A percentile compares a stretch with the other conserved stretches of the same genome.
Conservation (phyloP, 2,329 filamentous ascomycete genomes). For the Fusarium torulosum region DNA sequence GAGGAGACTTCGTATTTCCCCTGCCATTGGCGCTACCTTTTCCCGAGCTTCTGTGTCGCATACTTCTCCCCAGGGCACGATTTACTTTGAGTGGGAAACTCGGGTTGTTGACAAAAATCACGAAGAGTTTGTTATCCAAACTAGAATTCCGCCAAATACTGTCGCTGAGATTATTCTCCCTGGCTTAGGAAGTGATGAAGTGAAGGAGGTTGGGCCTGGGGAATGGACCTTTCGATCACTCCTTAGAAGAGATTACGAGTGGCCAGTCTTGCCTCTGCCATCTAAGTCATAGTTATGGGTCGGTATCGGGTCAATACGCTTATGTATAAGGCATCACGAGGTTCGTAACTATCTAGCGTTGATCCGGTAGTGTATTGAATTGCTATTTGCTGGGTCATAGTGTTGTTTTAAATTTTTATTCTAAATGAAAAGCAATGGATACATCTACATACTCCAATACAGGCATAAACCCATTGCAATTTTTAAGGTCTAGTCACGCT, state of each 20-base stretch:
- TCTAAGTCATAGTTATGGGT: background rate
- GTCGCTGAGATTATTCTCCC: background rate
- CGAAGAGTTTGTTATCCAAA: background rate
- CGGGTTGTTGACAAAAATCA: background rate
- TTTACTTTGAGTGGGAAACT: background rate
- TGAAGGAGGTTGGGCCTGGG: conserved; percentile 1
- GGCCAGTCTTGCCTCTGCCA: conserved; percentile 5
- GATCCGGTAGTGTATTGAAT: too few species aligned
- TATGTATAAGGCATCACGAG: too few species aligned
- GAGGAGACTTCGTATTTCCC: conserved; percentile 16
- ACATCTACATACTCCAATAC: too few species aligned
- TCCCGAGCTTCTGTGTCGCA: conserved; percentile 14
- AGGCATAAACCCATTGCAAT: too few species aligned
- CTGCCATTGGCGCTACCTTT: conserved; percentile 11
- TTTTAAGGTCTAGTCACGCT: too few species aligned
- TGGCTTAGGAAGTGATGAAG: background rate
- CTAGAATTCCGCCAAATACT: background rate
- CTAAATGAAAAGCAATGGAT: too few species aligned
- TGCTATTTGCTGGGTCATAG: too few species aligned
- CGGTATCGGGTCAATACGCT: too few species aligned
- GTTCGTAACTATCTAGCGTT: too few species aligned
- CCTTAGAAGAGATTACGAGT: conserved; percentile 4
- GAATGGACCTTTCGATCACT: conserved; percentile 11
- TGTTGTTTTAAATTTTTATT: too few species aligned
- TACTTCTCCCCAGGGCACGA: conserved; percentile 13